These are phyloP conservation scores for Staphylotrichum longicolle DNA, from an alignment of 495 filamentous ascomycete species.

Conservation along the genomic window DNA sequence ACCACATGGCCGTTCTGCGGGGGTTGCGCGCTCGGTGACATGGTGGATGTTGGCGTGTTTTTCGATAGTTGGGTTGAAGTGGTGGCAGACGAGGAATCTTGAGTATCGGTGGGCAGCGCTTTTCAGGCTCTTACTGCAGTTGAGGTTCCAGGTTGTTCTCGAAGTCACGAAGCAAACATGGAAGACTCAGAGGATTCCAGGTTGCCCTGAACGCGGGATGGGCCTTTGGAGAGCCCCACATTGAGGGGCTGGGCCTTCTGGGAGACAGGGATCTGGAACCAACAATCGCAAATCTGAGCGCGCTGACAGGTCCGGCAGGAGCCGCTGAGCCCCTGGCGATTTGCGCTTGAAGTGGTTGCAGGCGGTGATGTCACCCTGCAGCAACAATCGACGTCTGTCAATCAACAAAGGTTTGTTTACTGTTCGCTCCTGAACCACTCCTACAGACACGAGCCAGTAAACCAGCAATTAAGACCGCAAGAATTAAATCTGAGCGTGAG, in stretches of 20 bases:
- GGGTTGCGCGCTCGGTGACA: slow-evolving; percentile 16
- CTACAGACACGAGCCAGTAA: no score
- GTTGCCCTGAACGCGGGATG: background rate
- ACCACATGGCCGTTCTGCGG: background rate
- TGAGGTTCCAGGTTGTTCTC: background rate
- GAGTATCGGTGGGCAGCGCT: no score
- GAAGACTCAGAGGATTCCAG: background rate
- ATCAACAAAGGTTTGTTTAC: background rate
- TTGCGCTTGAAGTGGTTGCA: background rate
- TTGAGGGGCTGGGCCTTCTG: background rate
- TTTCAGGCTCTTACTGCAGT: no score
- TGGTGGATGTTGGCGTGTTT: background rate
- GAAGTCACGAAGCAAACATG: background rate
- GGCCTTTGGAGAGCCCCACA: background rate
- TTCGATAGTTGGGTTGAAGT: background rate
- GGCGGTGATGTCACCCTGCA: slow-evolving; percentile 12
- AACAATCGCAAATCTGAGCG: slow-evolving; percentile 4
- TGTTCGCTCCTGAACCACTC: no score
- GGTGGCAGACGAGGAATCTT: no score
- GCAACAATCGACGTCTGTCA: background rate
- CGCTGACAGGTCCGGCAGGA: background rate
- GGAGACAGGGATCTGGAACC: slow-evolving; percentile 2
- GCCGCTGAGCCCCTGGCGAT: background rate
- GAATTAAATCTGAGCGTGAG: no score
- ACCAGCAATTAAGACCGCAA: no score